phyloP scores from a whole-genome alignment of 2,329 filamentous ascomycete species.

The Neospermospora avenae region DNA sequence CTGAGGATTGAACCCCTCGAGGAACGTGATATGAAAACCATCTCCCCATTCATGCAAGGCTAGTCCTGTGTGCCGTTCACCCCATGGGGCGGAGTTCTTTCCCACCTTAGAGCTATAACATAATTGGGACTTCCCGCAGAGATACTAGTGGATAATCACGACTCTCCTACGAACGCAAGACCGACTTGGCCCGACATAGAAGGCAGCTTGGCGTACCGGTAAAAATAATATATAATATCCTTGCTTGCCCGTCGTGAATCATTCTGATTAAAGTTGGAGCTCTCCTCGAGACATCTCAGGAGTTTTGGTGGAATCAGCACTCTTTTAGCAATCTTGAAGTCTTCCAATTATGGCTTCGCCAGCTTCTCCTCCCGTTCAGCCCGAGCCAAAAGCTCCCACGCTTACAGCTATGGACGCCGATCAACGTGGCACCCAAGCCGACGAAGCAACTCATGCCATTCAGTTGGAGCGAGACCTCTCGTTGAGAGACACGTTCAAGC shows the following conservation, averaged over 20 bases:
- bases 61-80: not conserved
- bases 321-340: not conserved
- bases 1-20: too few relatives aligned
- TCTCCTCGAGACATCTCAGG: not conserved
- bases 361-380: not conserved
- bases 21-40: not conserved
- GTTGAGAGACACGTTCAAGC: constrained; percentile 67
- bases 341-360: not conserved
- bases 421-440: not conserved
- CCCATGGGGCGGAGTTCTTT: not conserved
- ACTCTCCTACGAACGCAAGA: not conserved
- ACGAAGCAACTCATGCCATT: constrained; percentile 44
- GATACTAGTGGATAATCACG: not conserved
- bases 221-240: not conserved
- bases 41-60: not conserved
- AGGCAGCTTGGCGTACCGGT: not conserved
- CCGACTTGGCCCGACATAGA: not conserved
- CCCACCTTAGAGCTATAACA: not conserved
- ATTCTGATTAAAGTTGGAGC: not conserved
- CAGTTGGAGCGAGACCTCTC: constrained; percentile 65
- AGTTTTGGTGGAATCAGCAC: not conserved
- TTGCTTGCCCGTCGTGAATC: not conserved
- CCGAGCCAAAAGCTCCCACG: not conserved
- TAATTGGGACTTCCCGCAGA: not conserved
- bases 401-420: not conserved